Conservation (phyloP, 2,329 filamentous ascomycete genomes). For the Alternaria conjuncta region DNA sequence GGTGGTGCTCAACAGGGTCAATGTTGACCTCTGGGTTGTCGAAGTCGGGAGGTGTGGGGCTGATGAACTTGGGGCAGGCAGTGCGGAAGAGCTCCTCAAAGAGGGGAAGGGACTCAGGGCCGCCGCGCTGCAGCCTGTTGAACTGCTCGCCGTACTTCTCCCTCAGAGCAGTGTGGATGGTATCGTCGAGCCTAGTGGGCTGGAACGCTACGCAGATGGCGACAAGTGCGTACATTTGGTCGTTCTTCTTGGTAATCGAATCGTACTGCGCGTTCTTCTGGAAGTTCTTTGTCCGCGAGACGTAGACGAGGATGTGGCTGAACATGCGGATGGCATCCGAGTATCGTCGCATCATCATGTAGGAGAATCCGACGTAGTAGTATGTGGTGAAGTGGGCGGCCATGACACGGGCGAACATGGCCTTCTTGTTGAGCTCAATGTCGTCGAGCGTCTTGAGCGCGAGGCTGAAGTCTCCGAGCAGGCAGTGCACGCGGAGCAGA, state of each 20-base stretch:
- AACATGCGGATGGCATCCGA: slow-evolving; percentile 99
- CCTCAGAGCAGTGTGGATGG: slow-evolving; percentile 94
- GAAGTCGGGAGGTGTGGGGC: slow-evolving; percentile 94
- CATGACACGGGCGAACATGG: slow-evolving; percentile 99
- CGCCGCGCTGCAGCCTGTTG: slow-evolving; percentile 92
- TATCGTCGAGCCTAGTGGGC: slow-evolving; percentile 95
- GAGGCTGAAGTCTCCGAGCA: slow-evolving; percentile 96
- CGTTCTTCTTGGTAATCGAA: slow-evolving; percentile 99
- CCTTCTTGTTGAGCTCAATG: slow-evolving; percentile 99
- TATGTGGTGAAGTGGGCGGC: slow-evolving; percentile 99
- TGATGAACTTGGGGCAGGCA: slow-evolving; percentile 99
- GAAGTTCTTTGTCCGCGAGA: slow-evolving; percentile 99
- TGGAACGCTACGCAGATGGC: slow-evolving; percentile 99
- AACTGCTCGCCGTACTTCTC: slow-evolving; percentile 99
- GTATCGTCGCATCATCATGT: slow-evolving; percentile 99
- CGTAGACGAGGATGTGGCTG: slow-evolving; percentile 99
- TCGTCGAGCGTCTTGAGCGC: slow-evolving; percentile 98
- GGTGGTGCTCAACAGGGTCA: slow-evolving; percentile 96
- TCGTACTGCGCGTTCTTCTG: slow-evolving; percentile 99
- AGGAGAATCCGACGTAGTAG: slow-evolving; percentile 99
- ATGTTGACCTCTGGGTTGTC: slow-evolving; percentile 95
- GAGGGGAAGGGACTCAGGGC: slow-evolving; percentile 91
- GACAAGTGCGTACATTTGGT: slow-evolving; percentile 99
- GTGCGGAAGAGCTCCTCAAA: slow-evolving; percentile 98
- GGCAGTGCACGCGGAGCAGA: slow-evolving; percentile 91